Evolutionary conservation across 345 rosid genomes (phyloP), one percentile per base, ranked within the genome.

Genomic region (Populus davidiana): DNA sequence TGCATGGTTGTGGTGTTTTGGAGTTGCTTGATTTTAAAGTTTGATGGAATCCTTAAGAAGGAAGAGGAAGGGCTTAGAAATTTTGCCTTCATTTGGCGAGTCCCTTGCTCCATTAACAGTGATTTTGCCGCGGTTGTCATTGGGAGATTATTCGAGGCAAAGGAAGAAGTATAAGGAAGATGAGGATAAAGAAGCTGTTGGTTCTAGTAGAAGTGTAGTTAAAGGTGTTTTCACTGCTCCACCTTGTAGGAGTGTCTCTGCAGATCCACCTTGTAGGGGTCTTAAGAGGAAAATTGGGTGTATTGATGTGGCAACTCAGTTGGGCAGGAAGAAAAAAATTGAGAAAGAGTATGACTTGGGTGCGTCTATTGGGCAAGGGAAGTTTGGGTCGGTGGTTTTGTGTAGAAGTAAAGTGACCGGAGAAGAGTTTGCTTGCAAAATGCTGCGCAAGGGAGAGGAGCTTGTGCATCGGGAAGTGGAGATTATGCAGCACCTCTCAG

Each of bases 401-500:
- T 76, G 79, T 47, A 39, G 73, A 67, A 69, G 67, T 69, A 69
- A 69, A 76, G 38, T 27, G 70, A 56, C 73, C 5, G 79, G 73
- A 59, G 79, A 39, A 69, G 79, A 69, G 29, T 76, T 76, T 69
- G 73, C 79, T 10, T 76, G 79, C 79, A 68, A 76, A 39, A 76
- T 68, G 67, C 21, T 76, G 67, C 67, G 43, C 67, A 76, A 76
- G 66, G 43, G 43, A 1, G 73, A 76, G 59, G 79, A 76, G 43
- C 73, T 27, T 76, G 68, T 76, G 56, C 73, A 76, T 27, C 68
- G 61, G 33, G 79, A 76, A 38, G 79, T 76, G 43, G 73, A 76
- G 67, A 76, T 69, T 68, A 68, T 76, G 79, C 79, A 76, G 59
- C 79, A 76, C 71, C 73, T 76, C 62, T 76, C 73, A 68, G 79